Evolutionary conservation across 495 filamentous ascomycete genomes (phyloP).

Genomic region (Xylaria nigripes): DNA sequence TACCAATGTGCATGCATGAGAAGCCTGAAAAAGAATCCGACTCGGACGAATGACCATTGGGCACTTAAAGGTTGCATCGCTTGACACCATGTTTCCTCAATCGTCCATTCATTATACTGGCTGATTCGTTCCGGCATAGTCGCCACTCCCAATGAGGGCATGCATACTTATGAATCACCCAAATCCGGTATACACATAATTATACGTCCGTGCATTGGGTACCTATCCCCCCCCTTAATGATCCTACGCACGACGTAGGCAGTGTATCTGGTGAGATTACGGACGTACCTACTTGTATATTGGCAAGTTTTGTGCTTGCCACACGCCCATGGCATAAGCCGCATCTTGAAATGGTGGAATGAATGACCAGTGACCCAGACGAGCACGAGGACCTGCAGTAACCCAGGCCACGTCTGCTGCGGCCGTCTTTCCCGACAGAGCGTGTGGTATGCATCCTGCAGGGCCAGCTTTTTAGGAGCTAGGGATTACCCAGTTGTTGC

Average conservation of each 20-base stretch:
- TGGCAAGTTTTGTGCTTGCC: not conserved
- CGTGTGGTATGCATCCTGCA: slow-evolving; percentile 21
- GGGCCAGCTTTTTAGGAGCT: not conserved
- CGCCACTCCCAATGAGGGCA: too few relatives aligned
- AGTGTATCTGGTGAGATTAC: not conserved
- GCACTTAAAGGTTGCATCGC: not conserved
- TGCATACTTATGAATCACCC: too few relatives aligned
- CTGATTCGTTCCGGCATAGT: too few relatives aligned
- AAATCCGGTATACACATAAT: too few relatives aligned
- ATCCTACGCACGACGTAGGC: too few relatives aligned
- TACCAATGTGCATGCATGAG: not conserved
- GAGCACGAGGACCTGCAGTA: slow-evolving; percentile 28
- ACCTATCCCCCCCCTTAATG: too few relatives aligned
- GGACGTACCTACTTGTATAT: too few relatives aligned
- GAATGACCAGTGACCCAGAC: slow-evolving; percentile 5
- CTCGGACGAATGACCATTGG: not conserved
- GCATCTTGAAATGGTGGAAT: slow-evolving; percentile 6
- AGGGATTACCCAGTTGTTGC: too few relatives aligned
- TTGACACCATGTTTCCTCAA: not conserved
- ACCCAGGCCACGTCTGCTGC: slow-evolving; percentile 31
- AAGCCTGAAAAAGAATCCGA: not conserved
- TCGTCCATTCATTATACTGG: not conserved
- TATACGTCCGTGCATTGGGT: too few relatives aligned
- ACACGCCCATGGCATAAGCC: slow-evolving; percentile 1
- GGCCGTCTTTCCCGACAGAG: slow-evolving; percentile 30